Percentiles rank a stretch among this genome's conserved stretches.
Evolutionary conservation across 805 yeast species (phyloP).

Genomic region (Candida quercuum): DNA sequence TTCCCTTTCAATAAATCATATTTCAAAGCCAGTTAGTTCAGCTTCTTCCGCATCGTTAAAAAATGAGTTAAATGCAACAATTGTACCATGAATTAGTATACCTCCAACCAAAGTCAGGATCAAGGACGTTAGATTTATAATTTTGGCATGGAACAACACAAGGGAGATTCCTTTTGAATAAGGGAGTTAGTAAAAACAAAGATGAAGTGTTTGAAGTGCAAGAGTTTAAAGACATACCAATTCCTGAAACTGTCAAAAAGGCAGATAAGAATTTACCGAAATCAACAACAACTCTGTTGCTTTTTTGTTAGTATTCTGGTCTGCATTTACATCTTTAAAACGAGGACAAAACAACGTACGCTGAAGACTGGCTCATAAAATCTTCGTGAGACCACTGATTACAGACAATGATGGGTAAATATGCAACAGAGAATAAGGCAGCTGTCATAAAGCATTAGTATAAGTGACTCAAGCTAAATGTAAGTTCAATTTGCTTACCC

Average conservation of each 20-base stretch:
- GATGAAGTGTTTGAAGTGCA: too few relatives aligned
- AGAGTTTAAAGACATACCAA: slow-evolving; percentile 24
- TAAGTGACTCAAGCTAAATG: too few relatives aligned
- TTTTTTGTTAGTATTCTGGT: slow-evolving; percentile 7
- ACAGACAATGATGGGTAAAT: slow-evolving; percentile 51
- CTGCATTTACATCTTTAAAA: too few relatives aligned
- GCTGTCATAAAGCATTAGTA: slow-evolving; percentile 24
- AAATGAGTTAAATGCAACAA: slow-evolving; percentile 62
- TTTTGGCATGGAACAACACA: slow-evolving; percentile 55
- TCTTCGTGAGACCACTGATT: slow-evolving; percentile 43
- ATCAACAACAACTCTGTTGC: slow-evolving; percentile 45
- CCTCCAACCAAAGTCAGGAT: slow-evolving; percentile 67
- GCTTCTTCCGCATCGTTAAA: slow-evolving; percentile 46
- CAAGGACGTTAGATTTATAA: slow-evolving; percentile 54
- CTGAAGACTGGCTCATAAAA: slow-evolving; percentile 43
- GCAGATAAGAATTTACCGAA: slow-evolving; percentile 67
- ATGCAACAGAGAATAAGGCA: slow-evolving; percentile 47
- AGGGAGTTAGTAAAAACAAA: not conserved
- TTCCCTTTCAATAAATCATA: slow-evolving; percentile 2
- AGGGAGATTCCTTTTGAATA: slow-evolving; percentile 46
- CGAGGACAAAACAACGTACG: slow-evolving; percentile 26
- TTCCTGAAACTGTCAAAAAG: slow-evolving; percentile 55
- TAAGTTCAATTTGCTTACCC: slow-evolving; percentile 36
- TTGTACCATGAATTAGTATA: slow-evolving; percentile 60
- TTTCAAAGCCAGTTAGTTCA: slow-evolving; percentile 23